These are phyloP conservation scores for Sporopachydermia lactativora DNA, from an alignment of 805 yeast species.

Conservation along the genomic window DNA sequence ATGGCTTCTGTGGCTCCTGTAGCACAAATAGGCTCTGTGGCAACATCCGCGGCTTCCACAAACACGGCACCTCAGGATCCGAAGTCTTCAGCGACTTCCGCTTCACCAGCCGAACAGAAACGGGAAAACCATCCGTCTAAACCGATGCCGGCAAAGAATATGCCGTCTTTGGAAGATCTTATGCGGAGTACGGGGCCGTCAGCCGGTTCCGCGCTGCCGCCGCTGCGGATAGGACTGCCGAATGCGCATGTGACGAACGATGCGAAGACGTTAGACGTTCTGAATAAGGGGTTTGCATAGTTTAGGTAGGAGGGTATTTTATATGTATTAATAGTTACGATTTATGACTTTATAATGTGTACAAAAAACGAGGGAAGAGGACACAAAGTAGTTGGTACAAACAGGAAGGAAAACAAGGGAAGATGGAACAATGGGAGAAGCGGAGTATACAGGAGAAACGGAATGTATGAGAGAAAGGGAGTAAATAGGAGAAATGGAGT, in stretches of 20 bases:
- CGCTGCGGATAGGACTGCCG: not conserved
- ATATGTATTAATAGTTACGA: no score
- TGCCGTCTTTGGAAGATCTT: conserved; percentile 1
- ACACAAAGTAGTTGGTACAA: no score
- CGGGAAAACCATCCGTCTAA: not conserved
- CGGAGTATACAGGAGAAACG: no score
- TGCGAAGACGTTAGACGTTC: not conserved
- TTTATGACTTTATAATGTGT: no score
- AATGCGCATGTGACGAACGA: not conserved
- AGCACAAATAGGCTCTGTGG: not conserved
- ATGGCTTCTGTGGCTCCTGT: not conserved
- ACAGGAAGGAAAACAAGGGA: no score
- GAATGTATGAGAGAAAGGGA: no score
- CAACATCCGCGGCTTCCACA: not conserved
- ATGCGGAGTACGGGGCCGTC: not conserved
- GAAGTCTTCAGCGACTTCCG: not conserved
- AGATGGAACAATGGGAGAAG: no score
- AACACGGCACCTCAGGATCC: not conserved
- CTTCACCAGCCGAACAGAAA: not conserved
- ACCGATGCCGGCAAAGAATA: not conserved
- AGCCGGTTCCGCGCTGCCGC: not conserved
- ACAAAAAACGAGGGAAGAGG: no score
- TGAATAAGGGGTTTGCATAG: not conserved
- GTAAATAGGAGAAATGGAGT: no score
- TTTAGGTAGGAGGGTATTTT: no score